These are phyloP conservation scores for Miscanthus lutarioriparius DNA, from an alignment of 176 grass and related monocot species.

Conservation along the genomic window DNA sequence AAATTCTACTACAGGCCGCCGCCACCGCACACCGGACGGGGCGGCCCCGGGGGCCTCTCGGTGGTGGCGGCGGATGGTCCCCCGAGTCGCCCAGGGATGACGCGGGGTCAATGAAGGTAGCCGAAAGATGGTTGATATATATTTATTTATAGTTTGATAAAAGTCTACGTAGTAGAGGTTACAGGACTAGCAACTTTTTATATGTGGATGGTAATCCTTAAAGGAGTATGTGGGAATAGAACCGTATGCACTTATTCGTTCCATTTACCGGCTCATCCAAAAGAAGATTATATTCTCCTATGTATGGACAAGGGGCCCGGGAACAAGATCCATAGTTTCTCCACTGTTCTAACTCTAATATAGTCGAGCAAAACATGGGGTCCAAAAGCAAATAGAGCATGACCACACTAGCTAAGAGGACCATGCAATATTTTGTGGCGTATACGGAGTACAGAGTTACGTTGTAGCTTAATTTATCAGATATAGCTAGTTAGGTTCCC, in stretches of 20 bases:
- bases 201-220: slow-evolving; percentile 25
- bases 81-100: too few species aligned
- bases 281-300: slow-evolving; percentile 43
- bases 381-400: background rate
- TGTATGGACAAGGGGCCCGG: background rate
- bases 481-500: background rate
- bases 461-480: slow-evolving; percentile 17
- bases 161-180: too few species aligned
- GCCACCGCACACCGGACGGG: too few species aligned
- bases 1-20: too few species aligned
- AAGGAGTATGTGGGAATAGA: slow-evolving; percentile 24
- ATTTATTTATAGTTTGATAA: too few species aligned
- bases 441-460: background rate
- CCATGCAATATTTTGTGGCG: background rate
- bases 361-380: background rate
- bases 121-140: too few species aligned
- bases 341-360: slow-evolving; percentile 27
- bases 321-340: slow-evolving; percentile 31
- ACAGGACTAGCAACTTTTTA: slow-evolving; percentile 4
- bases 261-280: slow-evolving; percentile 7
- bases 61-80: too few species aligned
- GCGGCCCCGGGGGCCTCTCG: too few species aligned
- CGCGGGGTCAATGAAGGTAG: too few species aligned
- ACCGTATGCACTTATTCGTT: slow-evolving; percentile 20
- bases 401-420: background rate